A percentile compares a stretch with the other conserved stretches of the same genome.
These are phyloP conservation scores for Stipa capillata DNA, from an alignment of 176 grass and related monocot genomes.

Conservation along the genomic window DNA sequence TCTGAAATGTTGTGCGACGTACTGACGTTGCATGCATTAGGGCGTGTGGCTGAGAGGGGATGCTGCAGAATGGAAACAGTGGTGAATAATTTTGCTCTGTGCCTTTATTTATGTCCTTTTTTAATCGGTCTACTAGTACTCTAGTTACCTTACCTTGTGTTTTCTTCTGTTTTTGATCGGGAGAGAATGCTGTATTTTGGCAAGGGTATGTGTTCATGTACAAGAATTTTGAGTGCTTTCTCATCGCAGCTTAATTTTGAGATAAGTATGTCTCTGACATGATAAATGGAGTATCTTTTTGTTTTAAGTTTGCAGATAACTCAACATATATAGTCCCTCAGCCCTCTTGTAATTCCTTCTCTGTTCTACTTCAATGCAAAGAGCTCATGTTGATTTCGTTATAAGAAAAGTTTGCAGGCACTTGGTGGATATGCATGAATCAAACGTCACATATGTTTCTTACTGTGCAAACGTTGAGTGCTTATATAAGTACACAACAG, in stretches of 20 bases:
- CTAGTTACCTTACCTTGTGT: slow-evolving; percentile 3
- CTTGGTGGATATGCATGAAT: not conserved
- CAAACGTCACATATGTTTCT: not conserved
- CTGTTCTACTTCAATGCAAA: not conserved
- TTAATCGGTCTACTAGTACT: not conserved
- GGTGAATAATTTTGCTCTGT: slow-evolving; percentile 61
- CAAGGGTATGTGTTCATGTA: not conserved
- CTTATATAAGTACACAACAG: slow-evolving; percentile 2
- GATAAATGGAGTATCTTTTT: not conserved
- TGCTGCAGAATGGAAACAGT: slow-evolving; percentile 13
- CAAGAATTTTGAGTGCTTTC: slow-evolving; percentile 13
- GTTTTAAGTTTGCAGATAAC: no score
- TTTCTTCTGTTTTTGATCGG: not conserved
- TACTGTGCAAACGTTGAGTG: not conserved
- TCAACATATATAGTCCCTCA: no score
- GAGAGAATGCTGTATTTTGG: slow-evolving; percentile 19
- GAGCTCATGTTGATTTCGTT: not conserved
- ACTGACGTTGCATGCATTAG: slow-evolving; percentile 35
- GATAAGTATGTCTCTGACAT: not conserved
- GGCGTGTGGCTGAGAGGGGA: slow-evolving; percentile 17
- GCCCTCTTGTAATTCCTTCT: not conserved
- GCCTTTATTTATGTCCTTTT: slow-evolving; percentile 18
- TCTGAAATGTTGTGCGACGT: not conserved
- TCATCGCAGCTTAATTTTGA: not conserved
- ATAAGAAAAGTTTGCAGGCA: not conserved